Base-by-base conservation (phyloP, 2,329 filamentous ascomycete genomes). In the Simplicillium aogashimaense region DNA sequence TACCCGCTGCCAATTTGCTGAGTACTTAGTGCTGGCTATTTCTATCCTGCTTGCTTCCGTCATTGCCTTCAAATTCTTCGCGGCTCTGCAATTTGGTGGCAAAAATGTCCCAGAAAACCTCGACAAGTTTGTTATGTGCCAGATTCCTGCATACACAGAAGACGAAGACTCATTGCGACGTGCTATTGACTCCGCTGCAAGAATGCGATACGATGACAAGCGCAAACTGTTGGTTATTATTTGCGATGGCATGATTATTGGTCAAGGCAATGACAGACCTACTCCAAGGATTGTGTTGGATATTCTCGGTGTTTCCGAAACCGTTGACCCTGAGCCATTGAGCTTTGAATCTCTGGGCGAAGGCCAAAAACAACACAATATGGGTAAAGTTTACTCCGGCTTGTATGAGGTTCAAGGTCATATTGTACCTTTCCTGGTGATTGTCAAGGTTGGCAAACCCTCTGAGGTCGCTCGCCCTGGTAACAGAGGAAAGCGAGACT, bases 171-270 rank as follows among this genome's bases (percentile, higher is more conserved):
- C 90, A 29, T 73, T 98, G 18, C 87, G 92, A 41, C 89, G 90
- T 70, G 92, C 92, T 43, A 95, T 98, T 52, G 92, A 98, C 60
- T 98, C 92, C 1, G 85, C 87, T 43, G 89, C 92, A 20, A 77
- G 88, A 45, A 95, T 95, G 88, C 81, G 81, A 50, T 98, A 98
- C 57, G 92, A 98, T 54, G 90, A 98, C 59, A 98, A 98, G 69
- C 86, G 92, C 55, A 98, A 98, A 69, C 74, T 98, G 11, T 70
- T 98, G 18, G 79, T 95, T 49, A 74, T 98, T 45, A 72, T 98
- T 47, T 98, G 92, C 55, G 92, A 98, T 56, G 92, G 92, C 64
- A 97, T 98, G 90, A 98, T 98, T 69, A 94, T 98, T 49, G 92
- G 92, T 54, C 89, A 95, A 66, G 92, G 92, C 55, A 98, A 98